A percentile compares a stretch with the other conserved stretches of the same genome.
Conservation (phyloP, 495 filamentous ascomycete genomes). For the Neohortaea acidophila region DNA sequence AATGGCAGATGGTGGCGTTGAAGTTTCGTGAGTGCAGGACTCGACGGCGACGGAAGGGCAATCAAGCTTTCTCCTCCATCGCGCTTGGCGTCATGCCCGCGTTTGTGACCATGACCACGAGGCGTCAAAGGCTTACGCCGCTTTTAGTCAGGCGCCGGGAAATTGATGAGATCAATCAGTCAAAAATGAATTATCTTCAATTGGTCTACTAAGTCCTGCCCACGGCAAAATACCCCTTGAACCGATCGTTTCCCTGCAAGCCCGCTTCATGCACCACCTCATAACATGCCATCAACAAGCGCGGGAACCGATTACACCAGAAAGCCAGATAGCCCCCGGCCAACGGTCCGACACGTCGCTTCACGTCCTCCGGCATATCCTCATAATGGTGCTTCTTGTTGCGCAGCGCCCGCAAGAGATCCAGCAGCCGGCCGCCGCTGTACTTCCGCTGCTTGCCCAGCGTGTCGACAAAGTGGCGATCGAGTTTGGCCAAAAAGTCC, state of each 20-base stretch:
- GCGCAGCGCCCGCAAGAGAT: conserved; percentile 75
- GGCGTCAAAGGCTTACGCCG: too few relatives aligned
- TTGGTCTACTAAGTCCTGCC: too few relatives aligned
- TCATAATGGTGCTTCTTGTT: conserved; percentile 54
- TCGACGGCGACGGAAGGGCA: too few relatives aligned
- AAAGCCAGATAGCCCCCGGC: conserved; percentile 77
- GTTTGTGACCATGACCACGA: too few relatives aligned
- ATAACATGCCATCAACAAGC: conserved; percentile 67
- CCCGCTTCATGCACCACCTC: conserved; percentile 50
- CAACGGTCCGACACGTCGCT: conserved; percentile 35
- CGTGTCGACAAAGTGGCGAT: conserved; percentile 66
- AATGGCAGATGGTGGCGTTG: too few relatives aligned
- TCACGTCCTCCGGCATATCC: conserved; percentile 30
- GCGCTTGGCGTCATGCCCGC: too few relatives aligned
- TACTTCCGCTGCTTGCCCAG: conserved; percentile 94
- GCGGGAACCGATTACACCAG: conserved; percentile 71
- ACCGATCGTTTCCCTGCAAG: conserved; percentile 53
- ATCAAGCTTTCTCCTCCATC: too few relatives aligned
- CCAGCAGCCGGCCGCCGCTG: conserved; percentile 63
- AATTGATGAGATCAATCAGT: too few relatives aligned
- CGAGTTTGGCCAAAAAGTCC: conserved; percentile 66
- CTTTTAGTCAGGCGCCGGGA: too few relatives aligned
- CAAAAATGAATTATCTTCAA: too few relatives aligned
- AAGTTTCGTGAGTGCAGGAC: too few relatives aligned
- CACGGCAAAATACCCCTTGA: conserved; percentile 50